phyloP scores from a whole-genome alignment of 2,329 filamentous ascomycete species.

The Calonectria multiphialidica region DNA sequence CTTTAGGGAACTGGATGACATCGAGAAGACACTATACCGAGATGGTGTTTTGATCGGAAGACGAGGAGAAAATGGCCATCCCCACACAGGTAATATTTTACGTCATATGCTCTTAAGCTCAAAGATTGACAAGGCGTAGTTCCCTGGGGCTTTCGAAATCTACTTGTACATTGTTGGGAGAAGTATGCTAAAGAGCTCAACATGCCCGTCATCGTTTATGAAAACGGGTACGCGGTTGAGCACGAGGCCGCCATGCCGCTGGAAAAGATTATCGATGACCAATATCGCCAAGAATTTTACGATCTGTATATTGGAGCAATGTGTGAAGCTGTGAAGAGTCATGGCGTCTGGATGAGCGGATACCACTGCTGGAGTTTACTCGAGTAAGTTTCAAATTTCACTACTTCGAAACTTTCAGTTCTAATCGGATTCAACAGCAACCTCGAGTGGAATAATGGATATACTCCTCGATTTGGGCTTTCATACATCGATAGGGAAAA shows the following conservation, averaged over 20 bases:
- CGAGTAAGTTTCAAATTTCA: not conserved
- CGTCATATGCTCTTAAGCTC: no score
- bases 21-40: slow-evolving; percentile 4
- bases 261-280: not conserved
- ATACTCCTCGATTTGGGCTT: slow-evolving; percentile 2
- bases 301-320: slow-evolving; percentile 3
- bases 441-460: slow-evolving; percentile 8
- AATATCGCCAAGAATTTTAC: slow-evolving; percentile 7
- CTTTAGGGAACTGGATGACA: slow-evolving; percentile 3
- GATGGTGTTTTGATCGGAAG: not conserved
- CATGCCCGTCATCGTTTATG: slow-evolving; percentile 11
- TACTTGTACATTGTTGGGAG: slow-evolving; percentile 10
- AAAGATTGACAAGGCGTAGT: not conserved
- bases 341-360: slow-evolving; percentile 12
- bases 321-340: slow-evolving; percentile 3
- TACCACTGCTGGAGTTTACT: slow-evolving; percentile 9
- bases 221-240: slow-evolving; percentile 10
- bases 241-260: not conserved
- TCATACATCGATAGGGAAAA: not conserved
- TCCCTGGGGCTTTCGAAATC: slow-evolving; percentile 1
- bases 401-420: no score
- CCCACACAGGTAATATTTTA: not conserved
- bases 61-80: slow-evolving; percentile 10
- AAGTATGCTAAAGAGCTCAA: slow-evolving; percentile 7
- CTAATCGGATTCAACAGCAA: not conserved